phyloP scores from a whole-genome alignment of 1,284 basidiomycete species.

The Sporisorium scitamineum region DNA sequence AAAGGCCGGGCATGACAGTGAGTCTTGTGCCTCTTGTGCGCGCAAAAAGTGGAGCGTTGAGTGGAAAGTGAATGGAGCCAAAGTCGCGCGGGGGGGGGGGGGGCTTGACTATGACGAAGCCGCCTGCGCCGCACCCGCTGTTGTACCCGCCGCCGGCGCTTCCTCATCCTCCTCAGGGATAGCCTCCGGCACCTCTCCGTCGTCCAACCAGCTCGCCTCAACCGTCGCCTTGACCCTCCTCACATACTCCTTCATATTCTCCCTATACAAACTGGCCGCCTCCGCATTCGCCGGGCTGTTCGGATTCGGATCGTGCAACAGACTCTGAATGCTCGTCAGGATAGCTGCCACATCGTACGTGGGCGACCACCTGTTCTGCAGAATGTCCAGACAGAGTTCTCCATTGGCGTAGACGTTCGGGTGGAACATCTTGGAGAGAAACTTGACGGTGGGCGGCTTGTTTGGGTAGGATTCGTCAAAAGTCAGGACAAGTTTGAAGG shows the following conservation, averaged over 20 bases:
- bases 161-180: constrained; percentile 45
- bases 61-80: no score
- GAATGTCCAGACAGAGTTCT: constrained; percentile 95
- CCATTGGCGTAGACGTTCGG: constrained; percentile 99
- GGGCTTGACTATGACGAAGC: constrained; percentile 1
- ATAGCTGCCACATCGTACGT: constrained; percentile 99
- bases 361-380: constrained; percentile 97
- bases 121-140: neutral
- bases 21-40: no score
- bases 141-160: neutral
- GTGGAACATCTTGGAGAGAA: constrained; percentile 97
- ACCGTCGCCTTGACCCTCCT: constrained; percentile 81
- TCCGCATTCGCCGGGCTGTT: constrained; percentile 96
- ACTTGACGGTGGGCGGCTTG: constrained; percentile 96
- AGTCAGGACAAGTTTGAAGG: constrained; percentile 93
- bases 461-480: constrained; percentile 99
- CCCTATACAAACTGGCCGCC: constrained; percentile 92
- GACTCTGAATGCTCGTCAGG: constrained; percentile 91
- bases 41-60: no score
- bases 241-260: constrained; percentile 99
- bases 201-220: constrained; percentile 69
- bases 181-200: constrained; percentile 48
- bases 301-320: constrained; percentile 97
- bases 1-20: no score
- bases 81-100: no score